Evolutionary conservation across 2,329 filamentous ascomycete species (phyloP).

Genomic region (Talaromyces sp.): DNA sequence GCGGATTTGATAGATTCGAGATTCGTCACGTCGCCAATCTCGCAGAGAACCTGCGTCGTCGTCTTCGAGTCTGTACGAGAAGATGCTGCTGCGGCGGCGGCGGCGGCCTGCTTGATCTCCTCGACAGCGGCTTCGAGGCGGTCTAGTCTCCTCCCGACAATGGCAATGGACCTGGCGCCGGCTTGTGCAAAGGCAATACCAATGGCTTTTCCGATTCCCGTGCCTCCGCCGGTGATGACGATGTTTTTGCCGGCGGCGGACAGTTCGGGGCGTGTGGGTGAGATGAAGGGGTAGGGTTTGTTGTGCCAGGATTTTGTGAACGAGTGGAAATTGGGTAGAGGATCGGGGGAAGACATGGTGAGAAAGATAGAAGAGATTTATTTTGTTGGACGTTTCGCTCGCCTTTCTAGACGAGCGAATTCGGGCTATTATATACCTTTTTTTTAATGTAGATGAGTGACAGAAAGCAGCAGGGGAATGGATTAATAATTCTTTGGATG

Average conservation of each 20-base stretch:
- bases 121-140: background rate
- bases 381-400: too few species aligned
- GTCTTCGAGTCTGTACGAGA: background rate
- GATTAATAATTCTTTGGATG: too few species aligned
- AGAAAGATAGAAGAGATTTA: too few species aligned
- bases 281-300: background rate
- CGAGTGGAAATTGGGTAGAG: background rate
- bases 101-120: background rate
- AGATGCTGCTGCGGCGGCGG: too few species aligned
- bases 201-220: background rate
- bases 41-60: background rate
- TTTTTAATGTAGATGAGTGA: too few species aligned
- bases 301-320: background rate
- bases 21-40: background rate
- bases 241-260: background rate
- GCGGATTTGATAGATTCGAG: too few species aligned
- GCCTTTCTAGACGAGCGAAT: too few species aligned
- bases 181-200: background rate
- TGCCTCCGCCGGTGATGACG: background rate
- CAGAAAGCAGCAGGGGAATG: too few species aligned
- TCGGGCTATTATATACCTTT: too few species aligned
- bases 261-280: background rate
- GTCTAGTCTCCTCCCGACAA: background rate
- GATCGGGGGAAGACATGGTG: too few species aligned
- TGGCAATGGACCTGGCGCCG: background rate